These are phyloP conservation scores for Corymbia citriodora DNA, from an alignment of 441 rosid species.

Conservation along the genomic window DNA sequence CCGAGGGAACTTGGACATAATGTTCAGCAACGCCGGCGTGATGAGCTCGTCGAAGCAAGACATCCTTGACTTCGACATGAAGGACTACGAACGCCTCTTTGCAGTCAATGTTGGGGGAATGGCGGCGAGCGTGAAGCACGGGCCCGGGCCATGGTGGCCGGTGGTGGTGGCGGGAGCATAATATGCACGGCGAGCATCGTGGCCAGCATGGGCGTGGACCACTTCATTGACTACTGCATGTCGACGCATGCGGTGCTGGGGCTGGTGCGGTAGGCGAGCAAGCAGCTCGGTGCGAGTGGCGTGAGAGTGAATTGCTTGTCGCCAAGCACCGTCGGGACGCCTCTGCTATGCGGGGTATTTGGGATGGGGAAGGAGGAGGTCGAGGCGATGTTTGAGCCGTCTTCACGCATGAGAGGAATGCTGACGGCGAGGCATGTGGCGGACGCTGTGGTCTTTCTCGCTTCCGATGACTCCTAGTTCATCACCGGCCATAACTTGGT, in stretches of 20 bases:
- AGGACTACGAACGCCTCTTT: constrained; percentile 1
- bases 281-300: constrained; percentile 14
- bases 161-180: background rate
- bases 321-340: constrained; percentile 2
- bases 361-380: background rate
- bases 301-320: constrained; percentile 18
- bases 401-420: background rate
- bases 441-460: background rate
- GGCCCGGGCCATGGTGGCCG: constrained; percentile 33
- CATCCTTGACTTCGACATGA: background rate
- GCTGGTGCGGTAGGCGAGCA: constrained; percentile 9
- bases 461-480: background rate
- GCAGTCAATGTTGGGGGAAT: constrained; percentile 22
- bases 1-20: background rate
- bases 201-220: background rate
- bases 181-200: background rate
- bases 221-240: constrained; percentile 7
- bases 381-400: background rate
- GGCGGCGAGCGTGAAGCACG: constrained; percentile 30
- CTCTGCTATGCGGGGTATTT: background rate
- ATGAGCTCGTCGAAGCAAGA: background rate
- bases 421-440: background rate
- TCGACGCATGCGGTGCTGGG: constrained; percentile 23
- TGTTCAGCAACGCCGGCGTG: constrained; percentile 5
- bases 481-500: background rate